Evolutionary conservation across 116 monocot species (phyloP), one percentile per base, ranked within the genome.

Genomic region (Thalassia testudinum): DNA sequence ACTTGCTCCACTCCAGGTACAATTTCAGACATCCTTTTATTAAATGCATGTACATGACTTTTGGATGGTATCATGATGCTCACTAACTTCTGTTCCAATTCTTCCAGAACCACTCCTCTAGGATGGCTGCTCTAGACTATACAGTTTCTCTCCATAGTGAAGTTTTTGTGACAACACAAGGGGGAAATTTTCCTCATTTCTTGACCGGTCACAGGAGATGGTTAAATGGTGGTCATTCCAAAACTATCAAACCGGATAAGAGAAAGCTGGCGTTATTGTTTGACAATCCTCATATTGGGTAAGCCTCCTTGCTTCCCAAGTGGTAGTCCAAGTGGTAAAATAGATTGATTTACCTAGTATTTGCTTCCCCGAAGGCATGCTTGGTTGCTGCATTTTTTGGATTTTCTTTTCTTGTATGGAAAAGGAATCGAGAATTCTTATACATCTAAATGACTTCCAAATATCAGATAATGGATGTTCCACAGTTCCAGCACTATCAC

Each of bases 111-210:
- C 82, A 71, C 45, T 91, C 85, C 21, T 91, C 91, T 49, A 78
- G 85, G 62, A 73, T 91, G 91, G 91, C 91, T 51, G 91, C 91
- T 27, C 59, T 91, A 63, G 91, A 91, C 60, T 91, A 91, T 57
- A 78, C 62, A 43, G 91, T 91, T 21, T 91, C 85, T 50, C 81
- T 91, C 61, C 75, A 78, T 27, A 79, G 91, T 62, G 91, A 91
- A 69, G 85, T 91, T 21, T 91, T 91, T 71, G 78, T 91, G 63
- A 85, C 82, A 19, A 91, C 91, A 16, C 91, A 91, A 79, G 91
- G 91, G 37, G 86, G 91, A 42, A 91, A 91, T 45, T 91, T 91
- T 49, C 85, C 91, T 44, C 91, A 91, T 43, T 76, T 91, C 63
- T 54, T 91, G 40, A 79, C 85, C 26, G 91, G 91, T 24, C 91